Evolutionary conservation across 805 yeast species (phyloP), one percentile per base, ranked within the genome.

Genomic region (Starmerella floricola): DNA sequence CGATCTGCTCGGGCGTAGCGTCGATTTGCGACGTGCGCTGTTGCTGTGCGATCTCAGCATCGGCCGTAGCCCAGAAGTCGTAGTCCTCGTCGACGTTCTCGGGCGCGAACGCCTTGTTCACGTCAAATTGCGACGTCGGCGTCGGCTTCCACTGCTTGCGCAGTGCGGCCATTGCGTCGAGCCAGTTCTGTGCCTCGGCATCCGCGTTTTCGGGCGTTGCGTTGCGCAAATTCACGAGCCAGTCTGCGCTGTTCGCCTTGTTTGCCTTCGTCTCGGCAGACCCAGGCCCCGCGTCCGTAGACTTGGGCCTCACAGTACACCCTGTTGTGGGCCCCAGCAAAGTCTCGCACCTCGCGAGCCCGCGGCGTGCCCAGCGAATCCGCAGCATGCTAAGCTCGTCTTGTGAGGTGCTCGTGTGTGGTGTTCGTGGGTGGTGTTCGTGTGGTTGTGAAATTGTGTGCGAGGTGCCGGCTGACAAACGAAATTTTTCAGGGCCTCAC

Each of bases 1-100:
- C 69, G 19, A 72, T 41, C 61, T 87, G 95, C 52, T 72, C 78
- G 28, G 64, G 70, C 3, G 79, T 65, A 30, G 34, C 47, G 54
- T 21, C 21, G 35, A 43, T 34, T n/a, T 29, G 37, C 18, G 32
- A 21, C 28, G 28, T 19, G 3, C 50, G 15, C 56, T 58, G 34
- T 24, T 24, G 35, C 18, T n/a, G 29, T 15, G 58, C 54, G 40
- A 59, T 57, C 41, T 59, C 56, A 24, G 48, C 51, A 5, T 42
- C 44, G 15, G 48, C 45, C 8, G 45, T 44, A 6, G 47, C 45
- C 41, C 44, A 60, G 34, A 40, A 59, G 42, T 50, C 67, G 62
- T 24, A 67, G 49, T 41, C 62, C 48, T 49, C 53, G 3, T 51
- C 45, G 18, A 50, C 43, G 8, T 65, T 71, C 18, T 65, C 65